A percentile compares a stretch with the other conserved stretches of the same genome.
These are phyloP conservation scores for Halenospora varia DNA, from an alignment of 495 filamentous ascomycete genomes.

Conservation along the genomic window DNA sequence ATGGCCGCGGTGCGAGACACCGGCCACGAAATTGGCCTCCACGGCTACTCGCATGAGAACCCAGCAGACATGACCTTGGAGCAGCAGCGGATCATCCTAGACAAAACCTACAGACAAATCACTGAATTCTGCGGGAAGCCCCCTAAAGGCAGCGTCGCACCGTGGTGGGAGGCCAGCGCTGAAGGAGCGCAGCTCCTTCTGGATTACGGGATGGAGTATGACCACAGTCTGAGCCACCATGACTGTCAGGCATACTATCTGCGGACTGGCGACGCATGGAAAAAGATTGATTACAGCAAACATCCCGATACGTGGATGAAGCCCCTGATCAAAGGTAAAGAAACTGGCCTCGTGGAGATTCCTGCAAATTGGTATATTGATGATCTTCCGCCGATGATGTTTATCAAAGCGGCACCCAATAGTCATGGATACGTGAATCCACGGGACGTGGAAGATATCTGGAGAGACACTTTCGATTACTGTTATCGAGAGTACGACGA, in stretches of 20 bases:
- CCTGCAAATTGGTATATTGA: conserved; percentile 68
- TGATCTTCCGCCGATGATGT: conserved; percentile 56
- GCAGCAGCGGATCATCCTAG: conserved; percentile 70
- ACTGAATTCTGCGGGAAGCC: conserved; percentile 74
- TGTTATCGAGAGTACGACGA: conserved; percentile 67
- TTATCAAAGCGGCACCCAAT: conserved; percentile 56
- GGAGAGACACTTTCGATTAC: conserved; percentile 66
- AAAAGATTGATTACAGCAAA: conserved; percentile 57
- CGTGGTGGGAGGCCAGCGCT: conserved; percentile 60
- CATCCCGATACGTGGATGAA: conserved; percentile 65
- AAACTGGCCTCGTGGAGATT: conserved; percentile 59
- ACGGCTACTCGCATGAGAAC: conserved; percentile 76
- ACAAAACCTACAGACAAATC: conserved; percentile 70
- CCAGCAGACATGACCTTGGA: conserved; percentile 66
- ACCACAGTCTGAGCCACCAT: conserved; percentile 64
- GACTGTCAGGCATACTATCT: conserved; percentile 65
- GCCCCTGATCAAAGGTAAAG: conserved; percentile 48
- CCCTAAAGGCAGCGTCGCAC: conserved; percentile 36
- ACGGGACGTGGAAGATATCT: conserved; percentile 38
- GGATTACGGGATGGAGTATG: conserved; percentile 66
- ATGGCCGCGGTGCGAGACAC: conserved; percentile 66
- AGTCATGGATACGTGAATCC: conserved; percentile 60
- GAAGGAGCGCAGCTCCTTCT: conserved; percentile 66
- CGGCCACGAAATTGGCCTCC: conserved; percentile 76
- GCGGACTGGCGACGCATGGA: conserved; percentile 56